Evolutionary conservation across 2,329 filamentous ascomycete genomes (phyloP), one percentile per base, ranked within the genome.

Genomic region (Nemania abortiva): DNA sequence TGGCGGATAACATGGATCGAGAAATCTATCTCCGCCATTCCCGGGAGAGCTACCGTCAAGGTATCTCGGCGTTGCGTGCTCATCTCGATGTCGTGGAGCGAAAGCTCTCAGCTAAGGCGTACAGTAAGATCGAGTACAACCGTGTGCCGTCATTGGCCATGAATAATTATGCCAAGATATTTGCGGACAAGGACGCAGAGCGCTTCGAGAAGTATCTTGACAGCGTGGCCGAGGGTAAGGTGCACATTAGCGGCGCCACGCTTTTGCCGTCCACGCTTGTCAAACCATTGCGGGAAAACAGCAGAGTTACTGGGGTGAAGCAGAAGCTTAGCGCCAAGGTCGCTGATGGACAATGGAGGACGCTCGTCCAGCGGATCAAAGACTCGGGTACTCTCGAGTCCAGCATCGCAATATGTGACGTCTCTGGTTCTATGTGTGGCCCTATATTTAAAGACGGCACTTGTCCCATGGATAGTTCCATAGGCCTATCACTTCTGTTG

Each of bases 331-430:
- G 80, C 27, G 31, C 59, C 31, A 82, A 83, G 62, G 80, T 84
- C 2, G 42, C 82, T 2, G 80, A 87, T 63, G 82, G 80, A 0
- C 87, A 90, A 73, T 90, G 88, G 88, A 85, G 85, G 9, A 79
- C 84, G 0, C 79, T 90, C 0, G 86, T 90, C n/a, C 80, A 87
- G 75, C 84, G 87, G 1, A 84, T 89, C 75, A 85, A 83, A 57
- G 85, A 89, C 68, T 86, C 83, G 2, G 88, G 88, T 2, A 83
- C 80, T 0, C 78, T 90, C 7, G 79, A 84, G 18, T 84, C 83
- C 18, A 83, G 84, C 66, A 87, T 90, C 39, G 87, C 87, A 0
- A 82, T 90, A 10, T 88, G 86, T 67, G 88, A 90, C 66, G 86
- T 89, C 6, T 87, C 84, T 7, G 85, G 83, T 4, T 87, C 85